Evolutionary conservation across 768 basidiomycete genomes (phyloP).

Genomic region (Trametes meyenii): DNA sequence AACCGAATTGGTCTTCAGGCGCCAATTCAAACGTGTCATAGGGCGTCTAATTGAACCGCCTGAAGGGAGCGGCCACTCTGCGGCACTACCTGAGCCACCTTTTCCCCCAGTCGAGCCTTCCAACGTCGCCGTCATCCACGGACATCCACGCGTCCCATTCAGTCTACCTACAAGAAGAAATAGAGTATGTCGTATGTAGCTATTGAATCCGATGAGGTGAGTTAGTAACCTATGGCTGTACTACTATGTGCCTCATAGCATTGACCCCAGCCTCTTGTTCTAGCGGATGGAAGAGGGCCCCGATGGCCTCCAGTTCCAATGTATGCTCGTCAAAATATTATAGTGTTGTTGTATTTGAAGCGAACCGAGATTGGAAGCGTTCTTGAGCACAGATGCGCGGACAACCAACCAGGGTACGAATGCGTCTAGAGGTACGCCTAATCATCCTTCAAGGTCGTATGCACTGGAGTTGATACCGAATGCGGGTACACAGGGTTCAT

Average conservation of each 20-base stretch:
- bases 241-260: slow-evolving; percentile 6
- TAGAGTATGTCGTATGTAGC: slow-evolving; percentile 34
- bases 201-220: slow-evolving; percentile 35
- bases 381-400: slow-evolving; percentile 31
- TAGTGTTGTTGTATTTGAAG: background rate
- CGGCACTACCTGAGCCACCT: too few species aligned
- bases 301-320: slow-evolving; percentile 35
- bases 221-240: background rate
- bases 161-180: background rate
- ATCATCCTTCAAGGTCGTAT: background rate
- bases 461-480: background rate
- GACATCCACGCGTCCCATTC: background rate
- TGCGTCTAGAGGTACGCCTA: slow-evolving; percentile 20
- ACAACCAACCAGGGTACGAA: slow-evolving; percentile 20
- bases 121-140: too few species aligned
- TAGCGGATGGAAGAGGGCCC: slow-evolving; percentile 38
- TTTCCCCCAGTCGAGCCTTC: too few species aligned
- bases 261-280: slow-evolving; percentile 23
- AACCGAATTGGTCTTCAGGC: too few species aligned
- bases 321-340: slow-evolving; percentile 12
- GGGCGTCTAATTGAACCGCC: too few species aligned
- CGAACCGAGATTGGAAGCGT: slow-evolving; percentile 18
- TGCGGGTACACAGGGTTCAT: slow-evolving; percentile 56
- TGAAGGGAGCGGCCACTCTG: too few species aligned
- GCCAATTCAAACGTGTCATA: too few species aligned